Percentiles rank a stretch among this genome's conserved stretches.
These are phyloP conservation scores for Xylaria sp. DNA, from an alignment of 2,329 filamentous ascomycete genomes.

Conservation along the genomic window DNA sequence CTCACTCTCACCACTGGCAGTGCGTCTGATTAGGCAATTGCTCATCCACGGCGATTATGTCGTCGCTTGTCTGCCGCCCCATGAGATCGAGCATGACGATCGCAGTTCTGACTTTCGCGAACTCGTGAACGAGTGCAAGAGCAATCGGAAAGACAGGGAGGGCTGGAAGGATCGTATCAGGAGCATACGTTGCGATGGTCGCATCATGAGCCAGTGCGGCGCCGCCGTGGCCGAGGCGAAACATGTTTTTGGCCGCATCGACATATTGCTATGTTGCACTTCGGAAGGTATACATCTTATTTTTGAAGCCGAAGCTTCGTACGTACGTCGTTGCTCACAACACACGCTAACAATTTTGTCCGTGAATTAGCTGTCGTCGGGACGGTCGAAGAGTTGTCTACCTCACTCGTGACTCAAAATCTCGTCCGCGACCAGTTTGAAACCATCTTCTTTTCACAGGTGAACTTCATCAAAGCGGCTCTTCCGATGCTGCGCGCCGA, in stretches of 20 bases:
- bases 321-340: conserved; percentile 1
- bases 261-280: conserved; percentile 89
- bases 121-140: conserved; percentile 77
- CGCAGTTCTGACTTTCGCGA: conserved; percentile 82
- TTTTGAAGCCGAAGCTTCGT: too few relatives aligned
- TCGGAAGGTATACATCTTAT: conserved; percentile 72
- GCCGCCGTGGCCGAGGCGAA: conserved; percentile 89
- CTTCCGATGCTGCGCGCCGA: conserved; percentile 82
- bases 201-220: conserved; percentile 76
- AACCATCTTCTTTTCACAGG: conserved; percentile 91
- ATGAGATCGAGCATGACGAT: conserved; percentile 79
- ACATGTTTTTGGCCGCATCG: conserved; percentile 83
- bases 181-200: conserved; percentile 71
- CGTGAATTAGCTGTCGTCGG: conserved; percentile 77
- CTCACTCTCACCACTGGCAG: conserved; percentile 83
- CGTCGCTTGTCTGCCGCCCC: conserved; percentile 81
- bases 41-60: conserved; percentile 93
- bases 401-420: conserved; percentile 75
- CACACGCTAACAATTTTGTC: conserved; percentile 30
- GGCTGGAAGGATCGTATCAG: conserved; percentile 84
- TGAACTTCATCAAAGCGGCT: conserved; percentile 93
- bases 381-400: conserved; percentile 88
- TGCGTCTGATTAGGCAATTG: conserved; percentile 81
- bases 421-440: conserved; percentile 93
- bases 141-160: conserved; percentile 70